phyloP scores from a whole-genome alignment of 139 green algal species.

The Chlorella sp. region DNA sequence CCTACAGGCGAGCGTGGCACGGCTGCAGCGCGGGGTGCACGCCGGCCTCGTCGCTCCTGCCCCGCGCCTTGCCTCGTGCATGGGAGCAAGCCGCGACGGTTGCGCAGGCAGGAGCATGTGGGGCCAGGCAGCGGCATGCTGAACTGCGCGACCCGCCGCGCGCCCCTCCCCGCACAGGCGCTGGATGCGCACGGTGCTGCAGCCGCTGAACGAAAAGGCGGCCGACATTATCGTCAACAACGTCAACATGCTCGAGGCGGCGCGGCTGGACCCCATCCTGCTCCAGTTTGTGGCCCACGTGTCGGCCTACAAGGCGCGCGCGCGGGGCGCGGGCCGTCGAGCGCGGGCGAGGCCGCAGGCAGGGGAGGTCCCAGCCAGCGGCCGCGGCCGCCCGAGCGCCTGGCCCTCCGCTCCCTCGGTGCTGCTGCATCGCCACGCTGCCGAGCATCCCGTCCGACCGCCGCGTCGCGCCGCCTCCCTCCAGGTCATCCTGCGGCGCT shows the following conservation, averaged over 20 bases:
- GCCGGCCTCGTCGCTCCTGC: no score
- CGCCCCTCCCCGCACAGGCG: slow-evolving; percentile 44
- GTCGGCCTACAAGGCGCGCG: slow-evolving; percentile 67
- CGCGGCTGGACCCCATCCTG: slow-evolving; percentile 67
- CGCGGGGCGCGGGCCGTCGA: no score
- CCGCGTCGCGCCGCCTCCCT: neutral
- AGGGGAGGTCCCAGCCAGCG: no score
- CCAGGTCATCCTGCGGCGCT: slow-evolving; percentile 20
- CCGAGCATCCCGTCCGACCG: neutral
- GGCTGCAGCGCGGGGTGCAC: no score
- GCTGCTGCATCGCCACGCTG: neutral
- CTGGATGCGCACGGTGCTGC: slow-evolving; percentile 86
- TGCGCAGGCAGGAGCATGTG: no score
- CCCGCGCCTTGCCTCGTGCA: no score
- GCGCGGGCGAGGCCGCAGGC: no score
- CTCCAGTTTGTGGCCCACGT: slow-evolving; percentile 87
- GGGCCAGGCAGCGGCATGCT: no score
- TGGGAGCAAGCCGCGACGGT: no score
- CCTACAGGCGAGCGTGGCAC: slow-evolving; percentile 65
- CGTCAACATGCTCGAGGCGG: slow-evolving; percentile 69
- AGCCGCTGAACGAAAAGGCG: slow-evolving; percentile 86
- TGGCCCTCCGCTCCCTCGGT: neutral
- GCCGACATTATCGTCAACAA: slow-evolving; percentile 56
- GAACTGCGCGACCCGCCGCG: no score
- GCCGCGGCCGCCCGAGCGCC: slow-evolving; percentile 35